A percentile compares a stretch with the other conserved stretches of the same genome.
These are phyloP conservation scores for Aquilaria malaccensis DNA, from an alignment of 345 rosid species.

Conservation along the genomic window DNA sequence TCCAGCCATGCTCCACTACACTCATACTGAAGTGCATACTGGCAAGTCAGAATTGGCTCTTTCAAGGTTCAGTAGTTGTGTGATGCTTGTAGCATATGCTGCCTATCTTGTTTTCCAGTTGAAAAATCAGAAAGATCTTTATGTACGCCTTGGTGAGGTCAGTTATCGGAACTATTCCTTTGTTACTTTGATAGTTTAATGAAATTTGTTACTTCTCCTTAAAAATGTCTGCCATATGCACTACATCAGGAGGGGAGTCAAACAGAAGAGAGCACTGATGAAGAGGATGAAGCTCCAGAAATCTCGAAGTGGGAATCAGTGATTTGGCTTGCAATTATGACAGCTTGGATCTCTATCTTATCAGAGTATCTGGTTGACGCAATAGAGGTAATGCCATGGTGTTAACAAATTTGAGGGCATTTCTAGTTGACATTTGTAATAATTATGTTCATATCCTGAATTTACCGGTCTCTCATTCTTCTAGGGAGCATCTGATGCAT, in stretches of 20 bases:
- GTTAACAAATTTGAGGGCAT: background rate
- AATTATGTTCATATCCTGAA: too few relatives aligned
- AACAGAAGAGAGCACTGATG: constrained; percentile 26
- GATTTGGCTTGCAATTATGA: constrained; percentile 72
- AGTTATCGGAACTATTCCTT: constrained; percentile 2
- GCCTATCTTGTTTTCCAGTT: constrained; percentile 81
- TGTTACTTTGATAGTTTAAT: background rate
- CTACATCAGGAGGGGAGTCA: constrained; percentile 44
- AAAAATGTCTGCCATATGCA: constrained; percentile 17
- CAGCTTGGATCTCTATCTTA: constrained; percentile 73
- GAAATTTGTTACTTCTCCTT: background rate
- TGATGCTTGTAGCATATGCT: constrained; percentile 84
- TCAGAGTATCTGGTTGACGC: constrained; percentile 91
- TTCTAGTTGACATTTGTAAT: too few relatives aligned
- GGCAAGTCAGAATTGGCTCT: constrained; percentile 86
- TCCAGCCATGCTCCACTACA: constrained; percentile 84
- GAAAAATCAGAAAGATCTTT: constrained; percentile 40
- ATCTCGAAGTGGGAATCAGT: constrained; percentile 71
- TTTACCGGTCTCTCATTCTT: background rate
- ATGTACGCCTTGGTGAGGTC: constrained; percentile 52
- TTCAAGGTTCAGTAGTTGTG: constrained; percentile 87
- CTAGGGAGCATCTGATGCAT: constrained; percentile 69
- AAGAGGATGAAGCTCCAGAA: constrained; percentile 61
- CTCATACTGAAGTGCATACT: constrained; percentile 82
- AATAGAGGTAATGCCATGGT: constrained; percentile 44